Evolutionary conservation across 1,139 yeast species (phyloP), one percentile per base, ranked within the genome.

Genomic region (Kazachstania sp.): DNA sequence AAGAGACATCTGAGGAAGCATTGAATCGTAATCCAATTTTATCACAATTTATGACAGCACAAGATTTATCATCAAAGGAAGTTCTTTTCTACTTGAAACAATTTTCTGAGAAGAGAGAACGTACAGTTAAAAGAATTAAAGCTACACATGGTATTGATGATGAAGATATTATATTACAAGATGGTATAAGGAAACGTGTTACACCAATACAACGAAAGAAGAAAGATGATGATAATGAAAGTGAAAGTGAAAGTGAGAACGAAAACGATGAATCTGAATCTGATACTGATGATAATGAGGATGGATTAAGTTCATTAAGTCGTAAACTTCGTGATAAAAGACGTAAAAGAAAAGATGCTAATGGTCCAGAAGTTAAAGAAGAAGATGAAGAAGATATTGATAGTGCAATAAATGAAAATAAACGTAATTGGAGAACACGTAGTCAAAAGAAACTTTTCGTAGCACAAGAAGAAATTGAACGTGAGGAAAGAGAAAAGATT

Each of bases 51-150:
- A 59, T 74, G 16, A 69, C 70, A 30, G 76, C 71, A 38, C 70
- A 71, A 36, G 73, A 68, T 39, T 57, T 74, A 6, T 64, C 74
- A 1, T 74, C 75, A 3, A 63, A 66, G 19, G 79, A 75, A 52
- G 71, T 75, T 3, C 58, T 72, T 44, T 68, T 62, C 32, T 74
- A 73, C 47, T 58, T 75, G 30, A 72, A 71, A 49, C 65, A 72
- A 49, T 71, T 74, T 23, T 63, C 73, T 28, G 60, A 64, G 39
- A 65, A 73, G 46, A 72, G 74, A 47, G 65, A 65, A 40, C 58
- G 62, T 41, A 71, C 66, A 29, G 49, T 65, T n/a, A 54, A 59
- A 15, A 59, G 68, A 49, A 45, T 64, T 7, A 59, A 63, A 28
- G 50, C 63, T 6, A 58, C 70, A 0, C 65, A 65, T 46, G 68